phyloP scores from a whole-genome alignment of 345 rosid genomes.

The Citrus maxima region DNA sequence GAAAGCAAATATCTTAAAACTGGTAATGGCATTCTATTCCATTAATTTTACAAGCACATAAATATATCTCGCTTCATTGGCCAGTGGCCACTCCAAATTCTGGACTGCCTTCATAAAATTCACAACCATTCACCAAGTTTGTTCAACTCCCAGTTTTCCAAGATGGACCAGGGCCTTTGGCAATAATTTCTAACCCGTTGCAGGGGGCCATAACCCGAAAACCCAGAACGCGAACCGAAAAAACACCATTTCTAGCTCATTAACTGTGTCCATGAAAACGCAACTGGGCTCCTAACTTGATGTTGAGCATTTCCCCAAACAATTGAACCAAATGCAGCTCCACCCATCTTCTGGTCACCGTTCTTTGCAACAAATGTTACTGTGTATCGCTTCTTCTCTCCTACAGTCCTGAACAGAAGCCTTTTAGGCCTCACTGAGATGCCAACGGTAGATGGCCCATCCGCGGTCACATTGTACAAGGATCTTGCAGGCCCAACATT shows the following conservation, averaged over 20 bases:
- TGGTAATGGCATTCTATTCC: background rate
- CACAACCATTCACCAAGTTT: background rate
- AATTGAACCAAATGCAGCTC: constrained; percentile 63
- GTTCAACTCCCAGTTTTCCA: no score
- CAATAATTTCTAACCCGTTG: background rate
- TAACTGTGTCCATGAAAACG: constrained; percentile 64
- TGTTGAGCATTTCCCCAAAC: constrained; percentile 62
- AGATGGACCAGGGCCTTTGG: background rate
- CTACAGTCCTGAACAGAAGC: constrained; percentile 52
- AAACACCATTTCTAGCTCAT: background rate
- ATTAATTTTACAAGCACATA: background rate
- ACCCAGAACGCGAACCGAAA: background rate
- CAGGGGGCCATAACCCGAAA: background rate
- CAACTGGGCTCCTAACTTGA: constrained; percentile 78
- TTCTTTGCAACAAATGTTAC: constrained; percentile 69
- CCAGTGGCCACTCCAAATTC: background rate
- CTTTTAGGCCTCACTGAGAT: constrained; percentile 54
- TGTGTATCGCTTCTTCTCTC: constrained; percentile 71
- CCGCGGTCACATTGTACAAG: constrained; percentile 42
- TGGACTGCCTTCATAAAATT: background rate
- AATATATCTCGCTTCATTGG: background rate
- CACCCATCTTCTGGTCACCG: constrained; percentile 29
- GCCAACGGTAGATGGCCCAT: constrained; percentile 45
- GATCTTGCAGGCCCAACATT: constrained; percentile 73
- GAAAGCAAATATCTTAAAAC: background rate